Conservation (phyloP, 495 filamentous ascomycete genomes). For the Talaromyces adpressus region DNA sequence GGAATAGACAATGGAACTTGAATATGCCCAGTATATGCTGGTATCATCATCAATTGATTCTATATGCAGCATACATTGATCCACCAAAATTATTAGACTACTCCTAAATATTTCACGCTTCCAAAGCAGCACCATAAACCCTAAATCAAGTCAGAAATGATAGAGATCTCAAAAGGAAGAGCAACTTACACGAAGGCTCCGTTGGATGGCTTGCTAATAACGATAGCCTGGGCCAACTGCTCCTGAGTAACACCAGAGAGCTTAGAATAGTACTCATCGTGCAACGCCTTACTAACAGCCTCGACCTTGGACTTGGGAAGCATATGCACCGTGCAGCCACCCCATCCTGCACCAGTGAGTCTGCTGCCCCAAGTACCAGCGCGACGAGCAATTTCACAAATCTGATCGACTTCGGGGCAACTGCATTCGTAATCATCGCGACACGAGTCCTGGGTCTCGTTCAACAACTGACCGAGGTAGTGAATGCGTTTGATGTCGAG, state of each 20-base stretch:
- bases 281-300: conserved; percentile 69
- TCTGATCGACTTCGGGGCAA: conserved; percentile 79
- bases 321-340: conserved; percentile 90
- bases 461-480: conserved; percentile 76
- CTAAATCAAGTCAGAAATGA: conserved; percentile 14
- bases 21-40: background rate
- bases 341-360: conserved; percentile 94
- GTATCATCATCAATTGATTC: background rate
- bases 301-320: conserved; percentile 80
- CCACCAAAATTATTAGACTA: background rate
- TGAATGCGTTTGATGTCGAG: conserved; percentile 55
- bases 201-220: conserved; percentile 74
- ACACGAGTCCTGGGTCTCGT: conserved; percentile 83
- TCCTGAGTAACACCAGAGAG: conserved; percentile 64
- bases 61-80: background rate
- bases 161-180: background rate
- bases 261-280: conserved; percentile 71
- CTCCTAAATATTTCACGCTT: background rate
- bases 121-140: conserved; percentile 23
- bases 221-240: conserved; percentile 71
- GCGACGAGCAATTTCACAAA: conserved; percentile 70
- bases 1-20: background rate
- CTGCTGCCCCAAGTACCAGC: conserved; percentile 80
- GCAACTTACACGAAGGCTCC: conserved; percentile 38
- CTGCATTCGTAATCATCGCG: conserved; percentile 81